Evolutionary conservation across 495 filamentous ascomycete species (phyloP), one percentile per base, ranked within the genome.

Genomic region (Aspergillus diversus): DNA sequence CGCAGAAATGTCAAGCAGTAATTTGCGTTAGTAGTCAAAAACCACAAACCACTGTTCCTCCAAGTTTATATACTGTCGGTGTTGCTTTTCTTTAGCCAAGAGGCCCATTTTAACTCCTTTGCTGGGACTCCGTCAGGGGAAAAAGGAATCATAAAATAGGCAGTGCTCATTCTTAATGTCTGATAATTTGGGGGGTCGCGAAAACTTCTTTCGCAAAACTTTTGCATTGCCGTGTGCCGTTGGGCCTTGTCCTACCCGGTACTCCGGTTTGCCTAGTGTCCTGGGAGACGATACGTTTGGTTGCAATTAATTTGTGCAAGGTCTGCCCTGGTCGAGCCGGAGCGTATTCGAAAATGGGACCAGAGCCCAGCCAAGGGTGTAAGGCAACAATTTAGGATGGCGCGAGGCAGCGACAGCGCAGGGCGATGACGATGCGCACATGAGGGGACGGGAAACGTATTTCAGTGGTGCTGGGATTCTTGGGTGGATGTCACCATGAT

Each of bases 221-320:
- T 59, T 37, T 42, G 47, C 47, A 32, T 7, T 16, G 53, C 32
- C 53, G 16, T 27, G 31, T 50, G 50, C 57, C 32, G 57, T 64
- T 66, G 68, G 65, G 61, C 59, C 21, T 57, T 64, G 68, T 71
- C 55, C 57, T 52, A 68, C 68, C 68, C 58, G 57, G 48, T 54
- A 34, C 48, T 58, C 61, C 49, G 68, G 59, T 68, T 61, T 61
- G 65, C 57, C 63, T 68, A 55, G 53, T 56, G 58, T 57, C 33
- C 51, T 52, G 59, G 46, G 52, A 47, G 37, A 52, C 32, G 34
- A 46, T 54, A 37, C 48, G 33, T 61, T 39, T 34, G 47, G 59
- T 53, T 33, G 39, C 33, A 31, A 60, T 55, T 60, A 55, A 64
- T 39, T 46, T 49, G 64, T 42, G 53, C 52, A 63, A 53, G 9